Base-by-base conservation (phyloP, 768 basidiomycete species). In the Favolaschia claudopus region DNA sequence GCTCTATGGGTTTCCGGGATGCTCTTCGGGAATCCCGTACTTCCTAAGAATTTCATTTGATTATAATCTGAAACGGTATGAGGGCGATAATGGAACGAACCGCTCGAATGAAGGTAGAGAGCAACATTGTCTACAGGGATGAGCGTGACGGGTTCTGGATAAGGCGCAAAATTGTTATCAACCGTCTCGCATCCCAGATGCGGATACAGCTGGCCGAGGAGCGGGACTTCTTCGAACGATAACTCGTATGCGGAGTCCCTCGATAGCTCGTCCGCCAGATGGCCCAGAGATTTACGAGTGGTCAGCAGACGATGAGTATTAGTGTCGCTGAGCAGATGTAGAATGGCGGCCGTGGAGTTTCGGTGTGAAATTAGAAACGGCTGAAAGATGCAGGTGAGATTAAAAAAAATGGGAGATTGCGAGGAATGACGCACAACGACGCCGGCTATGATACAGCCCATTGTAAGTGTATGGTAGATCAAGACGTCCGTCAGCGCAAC, bases 361-460 rank as follows among this genome's bases (percentile, higher is more conserved):
- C 78, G 73, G 36, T 73, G 74, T 2, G 78, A 79, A 39, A 80
- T 79, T 0, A 72, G 72, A 55, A 76, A 77, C 14, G 79, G 78
- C 79, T 79, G 14, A 38, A n/a, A 6, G 28, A 15, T 14, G 7
- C 34, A n/a, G 32, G 10, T 5, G 13, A 4, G 24, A 31, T 22
- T 45, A 9, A 37, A 27, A 12, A 8, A 8, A 17, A 38, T 0
- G 7, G 7, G 22, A 29, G 4, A 44, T n/a, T 0, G 33, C 7
- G 17, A 28, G 37, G 22, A 31, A 31, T 17, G 38, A 67, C 76
- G 39, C 52, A 77, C 77, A 43, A 77, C 65, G n/a, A 74, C 64
- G 7, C 77, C 79, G 2, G 77, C 76, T 27, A 68, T 67, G 27
- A 76, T 71, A 29, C 77, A 58, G 0, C 82, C 82, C 10, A 77